Evolutionary conservation across 371 early-diverging fungal species (phyloP), one percentile per base, ranked within the genome.

Genomic region (Mortierella sp.): DNA sequence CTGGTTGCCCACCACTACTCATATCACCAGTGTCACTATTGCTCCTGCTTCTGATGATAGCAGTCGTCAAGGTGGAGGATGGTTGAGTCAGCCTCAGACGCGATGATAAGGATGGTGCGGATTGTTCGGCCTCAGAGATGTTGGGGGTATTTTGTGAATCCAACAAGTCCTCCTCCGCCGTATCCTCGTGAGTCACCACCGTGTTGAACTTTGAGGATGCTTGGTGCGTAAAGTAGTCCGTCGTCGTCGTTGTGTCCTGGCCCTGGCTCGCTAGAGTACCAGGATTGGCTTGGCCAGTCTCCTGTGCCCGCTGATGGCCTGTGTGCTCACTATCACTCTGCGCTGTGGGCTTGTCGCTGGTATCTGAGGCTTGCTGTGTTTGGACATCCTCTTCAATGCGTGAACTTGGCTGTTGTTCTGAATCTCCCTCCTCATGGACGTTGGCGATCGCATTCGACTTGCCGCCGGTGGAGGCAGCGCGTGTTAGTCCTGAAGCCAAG

Each of bases 31-130:
- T 46, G 47, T 21, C 39, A 48, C 43, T 34, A 37, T 19, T 41
- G 40, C 41, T 43, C 28, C 34, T 54, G 54, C 40, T 65, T 46
- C 25, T 46, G 53, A 46, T 34, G 52, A 58, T 44, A 3, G 59
- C 67, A 28, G 46, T 58, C 7, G 58, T 63, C 41, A 62, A 31
- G 21, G 63, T 54, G 10, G 63, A 62, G 14, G 49, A 37, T n/a
- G 54, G 63, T 19, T 62, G 63, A 17, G 25, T 27, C 6, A 27
- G 44, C 16, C 5, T 16, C 55, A 54, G 27, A 27, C 9, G 55
- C 0, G 55, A 54, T 39, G 44, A 6, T n/a, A 25, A 41, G 41
- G 55, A 54, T 25, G 39, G 28, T 7, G 55, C 28, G 3, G 55
- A 7, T 41, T 34, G 44, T 39, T 34, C 25, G 39, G 43, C 25